Conservation (phyloP, 2,329 filamentous ascomycete genomes). For the Paracamarosporium sp. region DNA sequence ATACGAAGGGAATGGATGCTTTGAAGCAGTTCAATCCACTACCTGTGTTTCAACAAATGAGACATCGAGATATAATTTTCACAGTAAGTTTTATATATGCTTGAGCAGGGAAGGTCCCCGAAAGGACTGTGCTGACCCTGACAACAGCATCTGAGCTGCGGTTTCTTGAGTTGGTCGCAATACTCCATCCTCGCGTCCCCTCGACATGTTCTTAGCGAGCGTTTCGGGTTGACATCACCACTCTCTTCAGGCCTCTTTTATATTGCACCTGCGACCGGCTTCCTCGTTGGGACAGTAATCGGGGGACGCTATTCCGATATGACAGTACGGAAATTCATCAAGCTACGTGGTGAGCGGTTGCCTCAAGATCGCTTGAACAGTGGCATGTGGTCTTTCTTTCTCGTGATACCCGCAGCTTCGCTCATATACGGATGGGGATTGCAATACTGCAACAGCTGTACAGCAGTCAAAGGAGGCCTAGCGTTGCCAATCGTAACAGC, state of each 20-base stretch:
- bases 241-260: conserved; percentile 26
- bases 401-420: conserved; percentile 38
- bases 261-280: conserved; percentile 25
- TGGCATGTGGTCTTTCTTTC: conserved; percentile 34
- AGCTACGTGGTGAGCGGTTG: conserved; percentile 20
- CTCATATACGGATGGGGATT: conserved; percentile 49
- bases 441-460: conserved; percentile 21
- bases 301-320: conserved; percentile 26
- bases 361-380: conserved; percentile 26
- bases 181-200: conserved; percentile 25
- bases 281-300: conserved; percentile 24
- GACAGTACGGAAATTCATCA: conserved; percentile 23
- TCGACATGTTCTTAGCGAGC: conserved; percentile 19
- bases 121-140: not conserved
- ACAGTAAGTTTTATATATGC: conserved; percentile 11
- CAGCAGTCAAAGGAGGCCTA: conserved; percentile 33
- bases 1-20: conserved; percentile 10
- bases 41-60: conserved; percentile 24
- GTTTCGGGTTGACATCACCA: conserved; percentile 23
- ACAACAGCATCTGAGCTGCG: conserved; percentile 22
- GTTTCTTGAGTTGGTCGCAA: conserved; percentile 27
- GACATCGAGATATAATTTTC: conserved; percentile 31
- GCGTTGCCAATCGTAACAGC: conserved; percentile 43
- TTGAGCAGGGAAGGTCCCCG: no score
- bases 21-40: conserved; percentile 26